Base-by-base conservation (phyloP, 495 filamentous ascomycete species). In the Xylaria curta region DNA sequence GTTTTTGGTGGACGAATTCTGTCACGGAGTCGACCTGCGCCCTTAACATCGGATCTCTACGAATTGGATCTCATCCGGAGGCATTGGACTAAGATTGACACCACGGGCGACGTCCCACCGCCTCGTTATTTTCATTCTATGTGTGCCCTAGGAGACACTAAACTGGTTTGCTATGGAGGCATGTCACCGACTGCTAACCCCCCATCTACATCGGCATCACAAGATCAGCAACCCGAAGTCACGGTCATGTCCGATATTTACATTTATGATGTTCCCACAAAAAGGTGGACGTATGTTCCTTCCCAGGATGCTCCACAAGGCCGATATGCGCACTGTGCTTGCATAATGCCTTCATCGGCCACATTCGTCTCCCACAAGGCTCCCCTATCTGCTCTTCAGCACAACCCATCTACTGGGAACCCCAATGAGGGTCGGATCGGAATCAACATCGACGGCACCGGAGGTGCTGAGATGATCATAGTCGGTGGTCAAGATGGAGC, bases 231-330 rank as follows among this genome's bases (percentile, higher is more conserved):
- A 73, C 90, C 93, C 33, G 96, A 98, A 79, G 92, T 98, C 9
- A 90, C 95, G 6, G 96, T 99, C 67, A 97, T 98, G 94, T 97
- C 94, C 10, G 96, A 99, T 84, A 95, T 99, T 67, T 93, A 98
- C 80, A 94, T 99, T 8, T 98, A 92, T 76, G 96, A 99, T 78
- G 93, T 96, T n/a, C 86, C 89, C 8, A 91, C 92, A 0, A 90
- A 87, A 73, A 91, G 88, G 42, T 99, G 96, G 96, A 94, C 91
- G 51, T 93, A 89, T 40, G 90, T 99, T 65, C 88, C 91, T 13
- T 90, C 93, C 0, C 83, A 87, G 61, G 93, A 98, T 66, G 88
- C 94, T 0, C 97, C 97, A 0, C 94, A 97, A 81, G 96, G 96
- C 42, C 89, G 96, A 66, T 99, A 99, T 82, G 96, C 96, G 5